Evolutionary conservation across 1,284 basidiomycete genomes (phyloP).

Genomic region (Veloboletus limbatus): DNA sequence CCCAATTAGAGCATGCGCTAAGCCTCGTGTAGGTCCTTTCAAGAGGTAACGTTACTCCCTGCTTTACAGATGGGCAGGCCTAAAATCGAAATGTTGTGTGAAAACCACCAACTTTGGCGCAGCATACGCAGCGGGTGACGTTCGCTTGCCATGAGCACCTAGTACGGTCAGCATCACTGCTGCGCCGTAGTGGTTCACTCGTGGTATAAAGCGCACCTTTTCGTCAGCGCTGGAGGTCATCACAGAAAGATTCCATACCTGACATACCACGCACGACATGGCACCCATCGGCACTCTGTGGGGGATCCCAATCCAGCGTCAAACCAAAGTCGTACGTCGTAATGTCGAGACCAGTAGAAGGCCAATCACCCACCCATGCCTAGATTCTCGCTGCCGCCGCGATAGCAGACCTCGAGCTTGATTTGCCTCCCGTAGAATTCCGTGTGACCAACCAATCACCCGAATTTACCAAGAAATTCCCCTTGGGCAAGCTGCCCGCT

Average conservation of each 20-base stretch:
- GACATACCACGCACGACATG: constrained; percentile 12
- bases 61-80: too few relatives aligned
- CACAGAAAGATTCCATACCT: background rate
- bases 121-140: background rate
- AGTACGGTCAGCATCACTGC: background rate
- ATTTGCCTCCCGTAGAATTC: constrained; percentile 23
- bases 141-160: too few relatives aligned
- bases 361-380: background rate
- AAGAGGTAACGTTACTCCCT: too few relatives aligned
- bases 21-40: too few relatives aligned
- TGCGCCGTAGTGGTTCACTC: background rate
- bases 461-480: constrained; percentile 50
- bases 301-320: constrained; percentile 24
- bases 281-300: constrained; percentile 25
- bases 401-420: constrained; percentile 28
- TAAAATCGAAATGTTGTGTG: too few relatives aligned
- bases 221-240: background rate
- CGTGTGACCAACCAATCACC: constrained; percentile 38
- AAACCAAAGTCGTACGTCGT: constrained; percentile 28
- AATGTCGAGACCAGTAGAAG: background rate
- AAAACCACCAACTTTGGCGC: background rate
- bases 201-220: constrained; percentile 5
- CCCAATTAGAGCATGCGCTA: too few relatives aligned
- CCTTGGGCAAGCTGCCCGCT: constrained; percentile 49
- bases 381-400: constrained; percentile 28